Base-by-base conservation (phyloP, 352 stramenopile genomes). In the Thalassiosira mediterranea region DNA sequence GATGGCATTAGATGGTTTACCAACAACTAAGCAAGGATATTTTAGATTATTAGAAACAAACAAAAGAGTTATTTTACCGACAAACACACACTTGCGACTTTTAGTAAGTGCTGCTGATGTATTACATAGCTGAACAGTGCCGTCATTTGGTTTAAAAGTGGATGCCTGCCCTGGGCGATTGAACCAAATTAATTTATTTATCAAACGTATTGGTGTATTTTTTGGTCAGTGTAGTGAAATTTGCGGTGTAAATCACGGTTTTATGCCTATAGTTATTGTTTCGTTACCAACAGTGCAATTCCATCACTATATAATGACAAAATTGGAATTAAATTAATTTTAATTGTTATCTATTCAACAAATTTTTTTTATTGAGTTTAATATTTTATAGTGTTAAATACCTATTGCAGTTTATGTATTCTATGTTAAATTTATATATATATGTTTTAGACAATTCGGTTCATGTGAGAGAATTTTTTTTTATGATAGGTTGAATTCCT, bases 221-320 rank as follows among this genome's bases (percentile, higher is more conserved):
- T 85, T 83, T 85, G 76, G 76, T 10, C 76, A 83, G 37, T 85
- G 76, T 76, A 86, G 75, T 47, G 76, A 86, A 84, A 85, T 86
- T 81, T 86, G 77, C 75, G 77, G 77, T 10, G 74, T 84, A 54
- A 85, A 84, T 46, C 79, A 88, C 65, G 81, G 54, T 17, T 84
- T 88, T 85, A 88, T 88, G 78, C 81, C 81, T 59, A 88, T 88
- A 81, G 72, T 79, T 65, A 77, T 88, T 17, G 75, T 65, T 72
- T 74, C 66, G 63, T 68, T 81, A 68, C 68, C 65, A 59, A 76
- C 53, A 31, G 42, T 63, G 72, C 34, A 72, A 68, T 78, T 78
- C 79, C 58, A 75, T 44, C 65, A 72, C 38, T 83, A 71, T 56
- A 81, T 83, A 54, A 77, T 71, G 66, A 68, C 64, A 40, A 83